Conservation (phyloP, 345 rosid genomes). For the Turritis glabra region DNA sequence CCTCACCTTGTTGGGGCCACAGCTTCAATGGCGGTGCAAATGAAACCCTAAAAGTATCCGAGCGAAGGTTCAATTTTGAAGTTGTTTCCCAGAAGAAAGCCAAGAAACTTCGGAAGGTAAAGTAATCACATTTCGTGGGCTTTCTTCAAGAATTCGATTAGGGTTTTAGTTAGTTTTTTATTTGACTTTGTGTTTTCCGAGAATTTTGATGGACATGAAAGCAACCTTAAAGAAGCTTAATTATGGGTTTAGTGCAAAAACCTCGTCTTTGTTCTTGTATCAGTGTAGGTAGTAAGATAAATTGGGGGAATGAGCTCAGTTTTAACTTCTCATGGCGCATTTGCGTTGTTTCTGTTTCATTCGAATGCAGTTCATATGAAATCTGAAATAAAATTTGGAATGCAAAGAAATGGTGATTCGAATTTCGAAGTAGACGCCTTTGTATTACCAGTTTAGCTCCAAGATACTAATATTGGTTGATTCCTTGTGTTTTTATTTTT, state of each 20-base stretch:
- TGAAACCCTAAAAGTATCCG: conserved; percentile 45
- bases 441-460: background rate
- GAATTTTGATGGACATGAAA: background rate
- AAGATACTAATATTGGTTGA: no score
- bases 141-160: background rate
- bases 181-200: background rate
- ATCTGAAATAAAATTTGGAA: background rate
- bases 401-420: background rate
- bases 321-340: background rate
- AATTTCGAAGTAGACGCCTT: background rate
- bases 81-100: conserved; percentile 75
- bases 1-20: conserved; percentile 46
- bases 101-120: conserved; percentile 74
- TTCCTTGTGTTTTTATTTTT: no score
- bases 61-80: conserved; percentile 41
- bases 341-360: background rate
- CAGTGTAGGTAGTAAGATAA: background rate
- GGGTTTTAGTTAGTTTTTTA: background rate
- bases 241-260: background rate
- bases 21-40: conserved; percentile 45
- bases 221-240: background rate
- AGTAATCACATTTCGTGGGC: conserved; percentile 9
- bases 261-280: background rate
- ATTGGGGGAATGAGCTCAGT: background rate
- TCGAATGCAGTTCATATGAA: background rate